A percentile compares a stretch with the other conserved stretches of the same genome.
These are phyloP conservation scores for Vitrella brassicaformis DNA, from an alignment of 73 alveolate genomes.

Conservation along the genomic window DNA sequence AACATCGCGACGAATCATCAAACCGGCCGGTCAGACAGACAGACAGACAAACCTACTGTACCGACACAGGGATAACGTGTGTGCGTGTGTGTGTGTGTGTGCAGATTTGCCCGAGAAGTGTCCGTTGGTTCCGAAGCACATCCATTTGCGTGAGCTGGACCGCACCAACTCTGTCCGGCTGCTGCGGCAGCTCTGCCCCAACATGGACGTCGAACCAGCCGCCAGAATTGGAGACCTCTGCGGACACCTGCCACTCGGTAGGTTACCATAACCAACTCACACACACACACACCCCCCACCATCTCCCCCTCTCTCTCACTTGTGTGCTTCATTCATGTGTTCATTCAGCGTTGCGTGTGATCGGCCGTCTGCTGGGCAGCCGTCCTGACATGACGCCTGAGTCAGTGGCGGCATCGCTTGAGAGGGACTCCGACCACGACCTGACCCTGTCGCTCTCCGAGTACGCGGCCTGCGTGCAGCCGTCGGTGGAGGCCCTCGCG, in stretches of 20 bases:
- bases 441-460: neutral
- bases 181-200: neutral
- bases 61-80: too few species aligned
- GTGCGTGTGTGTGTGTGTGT: too few species aligned
- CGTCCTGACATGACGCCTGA: neutral
- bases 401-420: neutral
- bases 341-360: neutral
- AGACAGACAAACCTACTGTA: too few species aligned
- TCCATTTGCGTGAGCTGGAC: neutral
- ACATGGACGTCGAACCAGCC: neutral
- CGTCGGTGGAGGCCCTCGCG: neutral
- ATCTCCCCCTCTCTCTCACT: too few species aligned
- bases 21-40: too few species aligned
- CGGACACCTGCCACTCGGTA: neutral
- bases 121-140: neutral
- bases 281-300: too few species aligned
- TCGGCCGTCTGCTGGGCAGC: neutral
- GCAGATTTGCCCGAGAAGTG: neutral
- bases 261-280: too few species aligned
- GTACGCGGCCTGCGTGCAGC: neutral
- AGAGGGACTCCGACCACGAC: neutral
- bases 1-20: neutral
- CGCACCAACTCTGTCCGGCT: neutral
- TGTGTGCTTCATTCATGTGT: too few species aligned
- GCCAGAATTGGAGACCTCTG: neutral